Percentiles rank a stretch among this genome's conserved stretches.
phyloP scores from a whole-genome alignment of 1,284 basidiomycete genomes.

The Tilletia setariae region DNA sequence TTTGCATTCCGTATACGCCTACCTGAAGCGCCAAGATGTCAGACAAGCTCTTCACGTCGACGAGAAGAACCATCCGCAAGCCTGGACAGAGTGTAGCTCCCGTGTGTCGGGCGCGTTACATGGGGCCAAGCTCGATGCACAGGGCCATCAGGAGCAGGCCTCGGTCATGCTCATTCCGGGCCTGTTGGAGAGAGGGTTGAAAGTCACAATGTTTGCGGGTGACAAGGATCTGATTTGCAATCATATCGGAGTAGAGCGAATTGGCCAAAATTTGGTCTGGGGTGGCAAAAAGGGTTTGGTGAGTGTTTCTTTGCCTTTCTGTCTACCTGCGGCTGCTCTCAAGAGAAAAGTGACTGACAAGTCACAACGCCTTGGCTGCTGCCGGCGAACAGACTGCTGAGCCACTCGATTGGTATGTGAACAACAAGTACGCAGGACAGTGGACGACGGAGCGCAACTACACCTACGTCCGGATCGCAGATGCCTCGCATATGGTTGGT shows the following conservation, averaged over 20 bases:
- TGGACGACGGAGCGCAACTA: constrained; percentile 86
- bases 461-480: constrained; percentile 81
- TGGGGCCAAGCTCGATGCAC: constrained; percentile 20
- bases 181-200: constrained; percentile 69
- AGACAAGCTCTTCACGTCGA: constrained; percentile 75
- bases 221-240: constrained; percentile 94
- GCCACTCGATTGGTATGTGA: constrained; percentile 67
- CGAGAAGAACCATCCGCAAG: constrained; percentile 65
- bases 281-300: constrained; percentile 79
- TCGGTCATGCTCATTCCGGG: constrained; percentile 76
- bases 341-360: no score
- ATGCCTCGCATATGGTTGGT: constrained; percentile 66
- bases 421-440: constrained; percentile 73
- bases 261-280: constrained; percentile 81
- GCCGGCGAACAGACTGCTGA: background rate
- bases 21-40: constrained; percentile 80
- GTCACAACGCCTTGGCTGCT: background rate
- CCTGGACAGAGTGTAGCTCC: constrained; percentile 83
- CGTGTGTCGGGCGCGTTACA: constrained; percentile 67
- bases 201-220: constrained; percentile 86
- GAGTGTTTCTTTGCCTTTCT: constrained; percentile 51
- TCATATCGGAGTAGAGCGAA: constrained; percentile 80
- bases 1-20: constrained; percentile 70
- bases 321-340: no score
- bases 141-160: constrained; percentile 58